Evolutionary conservation across 1,284 basidiomycete species (phyloP), one percentile per base, ranked within the genome.

Genomic region (Microbotryum lychnidis-dioicae): DNA sequence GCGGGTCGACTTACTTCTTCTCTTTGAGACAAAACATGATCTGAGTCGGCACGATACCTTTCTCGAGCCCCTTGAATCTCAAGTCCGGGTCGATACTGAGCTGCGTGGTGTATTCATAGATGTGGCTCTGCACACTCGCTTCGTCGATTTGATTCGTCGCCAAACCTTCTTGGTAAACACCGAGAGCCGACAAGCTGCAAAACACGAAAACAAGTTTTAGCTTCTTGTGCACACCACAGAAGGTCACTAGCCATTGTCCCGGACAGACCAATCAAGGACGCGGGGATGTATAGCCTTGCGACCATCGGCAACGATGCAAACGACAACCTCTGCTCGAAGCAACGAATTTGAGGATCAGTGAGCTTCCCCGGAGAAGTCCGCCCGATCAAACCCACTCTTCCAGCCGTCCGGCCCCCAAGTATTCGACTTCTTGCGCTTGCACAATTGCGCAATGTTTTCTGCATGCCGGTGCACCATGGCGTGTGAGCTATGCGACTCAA

Each of bases 391-490:
- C 75, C 47, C 47, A 87, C 89, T 97, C 74, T 97, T 91, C 94
- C 94, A 99, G 0, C 91, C 87, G 59, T 97, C 90, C 8, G 85
- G 83, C 4, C 94, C 94, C 96, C 94, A 99, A 0, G 91, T 94
- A 62, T 90, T 84, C 14, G 89, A 93, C 71, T 91, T 91, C 76
- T 93, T 92, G 45, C 94, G 82, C 12, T 88, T 87, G 75, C 94
- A 97, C 8, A 97, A 80, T 75, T 96, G 76, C 16, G 76, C 72
- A 51, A 74, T 73, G 57, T 74, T 73, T 59, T 82, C 81, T 68
- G 57, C 71, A 65, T 31, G 31, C 31, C 2, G 71, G 70, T 29
- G 33, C 47, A 23, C 10, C 25, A 14, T 54, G 25, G 50, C 21
- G 25, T 16, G 37, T 42, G 37, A 42, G 37, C 37, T 12, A 42